These are phyloP conservation scores for Ceratocystiopsis brevicomis DNA, from an alignment of 2,329 filamentous ascomycete species.

Conservation along the genomic window DNA sequence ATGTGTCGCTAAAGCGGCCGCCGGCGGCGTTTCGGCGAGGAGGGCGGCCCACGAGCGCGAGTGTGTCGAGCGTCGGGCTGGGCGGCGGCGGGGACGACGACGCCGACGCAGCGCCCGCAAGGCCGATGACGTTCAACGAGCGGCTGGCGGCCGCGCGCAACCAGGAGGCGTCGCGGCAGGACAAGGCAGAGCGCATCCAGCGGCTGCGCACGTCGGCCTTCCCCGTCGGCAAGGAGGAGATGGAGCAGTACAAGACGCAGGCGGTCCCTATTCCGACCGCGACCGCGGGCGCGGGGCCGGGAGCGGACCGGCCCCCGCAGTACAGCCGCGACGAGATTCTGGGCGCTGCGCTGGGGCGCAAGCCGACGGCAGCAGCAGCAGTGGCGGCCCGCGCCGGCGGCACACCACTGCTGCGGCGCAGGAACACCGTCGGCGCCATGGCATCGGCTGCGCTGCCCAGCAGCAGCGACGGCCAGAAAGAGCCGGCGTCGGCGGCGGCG, in stretches of 20 bases:
- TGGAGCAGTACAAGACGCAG: conserved; percentile 39
- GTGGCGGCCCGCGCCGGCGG: not conserved
- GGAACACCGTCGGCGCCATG: conserved; percentile 22
- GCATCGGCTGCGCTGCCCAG: not conserved
- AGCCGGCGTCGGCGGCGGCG: not conserved
- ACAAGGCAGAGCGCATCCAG: conserved; percentile 33
- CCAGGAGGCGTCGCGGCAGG: conserved; percentile 31
- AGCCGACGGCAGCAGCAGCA: not conserved
- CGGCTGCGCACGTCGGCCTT: conserved; percentile 37
- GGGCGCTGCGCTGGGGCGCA: conserved; percentile 13
- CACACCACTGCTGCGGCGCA: conserved; percentile 19
- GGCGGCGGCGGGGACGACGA: not conserved
- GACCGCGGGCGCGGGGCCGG: conserved; percentile 13
- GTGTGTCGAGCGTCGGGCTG: not conserved
- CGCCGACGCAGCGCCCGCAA: conserved; percentile 6
- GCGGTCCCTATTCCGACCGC: conserved; percentile 36
- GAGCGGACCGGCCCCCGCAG: conserved; percentile 26
- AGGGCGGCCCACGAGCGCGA: conserved; percentile 1
- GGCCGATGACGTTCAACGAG: conserved; percentile 58
- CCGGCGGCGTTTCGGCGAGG: conserved; percentile 24
- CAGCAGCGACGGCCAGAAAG: not conserved
- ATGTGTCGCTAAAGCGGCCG: conserved; percentile 68
- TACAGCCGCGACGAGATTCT: conserved; percentile 48
- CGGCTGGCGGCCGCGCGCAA: conserved; percentile 53
- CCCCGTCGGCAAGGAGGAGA: conserved; percentile 35